phyloP scores from a whole-genome alignment of 345 rosid genomes.

The Aquilaria yunnanensis region DNA sequence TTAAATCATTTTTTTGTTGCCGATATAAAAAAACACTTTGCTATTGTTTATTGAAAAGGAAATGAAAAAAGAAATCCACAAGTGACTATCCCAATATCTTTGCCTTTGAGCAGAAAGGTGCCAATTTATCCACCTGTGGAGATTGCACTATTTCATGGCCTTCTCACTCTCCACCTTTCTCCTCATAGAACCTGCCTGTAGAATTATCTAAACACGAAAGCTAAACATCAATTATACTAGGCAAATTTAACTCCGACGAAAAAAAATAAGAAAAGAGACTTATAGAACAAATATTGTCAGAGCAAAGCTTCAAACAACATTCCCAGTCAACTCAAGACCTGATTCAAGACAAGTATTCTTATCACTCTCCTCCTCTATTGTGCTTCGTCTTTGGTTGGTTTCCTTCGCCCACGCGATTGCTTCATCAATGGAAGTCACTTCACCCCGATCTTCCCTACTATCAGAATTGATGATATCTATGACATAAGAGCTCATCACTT shows the following conservation, averaged over 20 bases:
- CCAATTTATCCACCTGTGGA: conserved; percentile 9
- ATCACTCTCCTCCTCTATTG: conserved; percentile 12
- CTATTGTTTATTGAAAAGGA: no score
- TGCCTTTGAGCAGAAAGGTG: no score
- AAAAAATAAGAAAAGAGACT: neutral
- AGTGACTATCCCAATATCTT: no score
- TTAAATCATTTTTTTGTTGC: no score
- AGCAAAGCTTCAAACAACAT: neutral
- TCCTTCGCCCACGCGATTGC: conserved; percentile 76
- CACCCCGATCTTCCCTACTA: conserved; percentile 30
- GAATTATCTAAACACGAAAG: neutral
- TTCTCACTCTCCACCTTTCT: conserved; percentile 12
- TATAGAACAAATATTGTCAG: neutral
- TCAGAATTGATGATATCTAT: conserved; percentile 70
- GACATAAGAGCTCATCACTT: conserved; percentile 76
- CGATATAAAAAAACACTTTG: no score
- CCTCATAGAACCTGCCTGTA: conserved; percentile 23
- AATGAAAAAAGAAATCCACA: no score
- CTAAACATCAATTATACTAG: no score
- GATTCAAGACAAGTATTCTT: conserved; percentile 15
- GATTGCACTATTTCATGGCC: conserved; percentile 19
- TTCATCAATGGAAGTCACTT: conserved; percentile 54
- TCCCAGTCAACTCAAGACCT: conserved; percentile 22
- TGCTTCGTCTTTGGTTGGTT: conserved; percentile 31
- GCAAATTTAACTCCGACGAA: neutral